Base-by-base conservation (phyloP, 305 asterid genomes). In the Nicotiana rustica region DNA sequence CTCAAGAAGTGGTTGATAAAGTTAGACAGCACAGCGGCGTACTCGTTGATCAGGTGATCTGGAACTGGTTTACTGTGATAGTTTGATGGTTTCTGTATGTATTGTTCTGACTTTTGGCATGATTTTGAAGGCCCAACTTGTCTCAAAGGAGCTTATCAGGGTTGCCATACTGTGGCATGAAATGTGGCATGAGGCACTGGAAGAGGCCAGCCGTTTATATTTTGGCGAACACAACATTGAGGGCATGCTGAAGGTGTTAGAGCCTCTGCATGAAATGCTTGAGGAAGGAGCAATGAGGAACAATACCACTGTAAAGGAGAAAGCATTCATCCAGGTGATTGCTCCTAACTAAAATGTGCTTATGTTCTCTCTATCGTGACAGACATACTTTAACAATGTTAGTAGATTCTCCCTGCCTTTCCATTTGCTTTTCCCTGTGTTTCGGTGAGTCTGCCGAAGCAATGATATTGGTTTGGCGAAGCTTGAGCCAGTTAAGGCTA, bases 91-190 rank as follows among this genome's bases (percentile, higher is more conserved):
- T 44, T 80, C 52, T 66, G 78, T 66, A 47, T 75, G 86, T 83
- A 47, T 69, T 88, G 15, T 49, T 91, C 82, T 89, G 86, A 61
- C 62, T 67, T 78, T 44, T 85, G 52, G 60, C 80, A 87, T 85
- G 77, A 78, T 83, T 79, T 84, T 81, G 62, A 87, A 97, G 99
- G 99, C 99, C 70, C 99, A 95, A 94, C 99, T 97, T 69, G 98
- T 97, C 78, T 97, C 99, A 18, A 91, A 90, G 82, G 99, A 97
- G 93, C 92, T 97, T 91, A 95, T 97, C 78, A 93, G 99, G 87
- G 98, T 97, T 79, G 99, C 99, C 76, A 97, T 97, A 88, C 96
- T 97, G 83, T 97, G 99, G 99, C 99, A 97, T 90, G 99, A 97
- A 91, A 90, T 91, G 98, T 97, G 99, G 99, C 99, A 97, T 77